These are phyloP conservation scores for Pseudogymnoascus sp. DNA, from an alignment of 2,329 filamentous ascomycete genomes.

Conservation along the genomic window DNA sequence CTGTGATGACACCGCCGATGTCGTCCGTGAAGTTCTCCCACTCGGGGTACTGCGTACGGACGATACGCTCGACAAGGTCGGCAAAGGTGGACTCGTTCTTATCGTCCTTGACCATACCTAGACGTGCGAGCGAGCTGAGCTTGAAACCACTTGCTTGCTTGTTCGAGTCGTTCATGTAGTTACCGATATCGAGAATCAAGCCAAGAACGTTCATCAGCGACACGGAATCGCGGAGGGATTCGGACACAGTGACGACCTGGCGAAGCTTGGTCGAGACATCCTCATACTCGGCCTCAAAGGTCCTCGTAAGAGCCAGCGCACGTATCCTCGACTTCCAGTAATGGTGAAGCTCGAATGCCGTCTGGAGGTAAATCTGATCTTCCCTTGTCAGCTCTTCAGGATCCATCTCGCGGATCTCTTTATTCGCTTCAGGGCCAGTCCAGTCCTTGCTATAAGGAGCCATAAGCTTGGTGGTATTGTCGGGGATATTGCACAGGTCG, in stretches of 20 bases:
- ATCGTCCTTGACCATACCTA: conserved; percentile 98
- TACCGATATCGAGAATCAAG: conserved; percentile 93
- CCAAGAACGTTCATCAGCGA: conserved; percentile 93
- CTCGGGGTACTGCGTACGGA: conserved; percentile 91
- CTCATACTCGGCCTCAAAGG: conserved; percentile 82
- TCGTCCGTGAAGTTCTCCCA: conserved; percentile 87
- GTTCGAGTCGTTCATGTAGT: conserved; percentile 99
- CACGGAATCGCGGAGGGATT: conserved; percentile 83
- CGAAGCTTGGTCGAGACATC: conserved; percentile 79
- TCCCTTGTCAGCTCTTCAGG: conserved; percentile 82
- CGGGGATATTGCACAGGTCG: conserved; percentile 84
- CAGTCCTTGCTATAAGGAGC: conserved; percentile 94
- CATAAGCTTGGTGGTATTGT: conserved; percentile 85
- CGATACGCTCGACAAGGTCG: conserved; percentile 91
- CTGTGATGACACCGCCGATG: conserved; percentile 67
- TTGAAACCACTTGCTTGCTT: conserved; percentile 99
- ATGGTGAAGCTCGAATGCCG: conserved; percentile 87
- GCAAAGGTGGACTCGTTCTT: conserved; percentile 97
- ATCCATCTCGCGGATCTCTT: conserved; percentile 74
- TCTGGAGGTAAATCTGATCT: conserved; percentile 91
- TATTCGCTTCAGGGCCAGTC: conserved; percentile 77
- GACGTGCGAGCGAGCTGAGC: conserved; percentile 80
- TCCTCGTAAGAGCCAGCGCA: conserved; percentile 75
- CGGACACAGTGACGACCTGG: conserved; percentile 78
- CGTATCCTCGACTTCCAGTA: conserved; percentile 99